Conservation (phyloP, 1,284 basidiomycete species). For the Trametes polyzona region DNA sequence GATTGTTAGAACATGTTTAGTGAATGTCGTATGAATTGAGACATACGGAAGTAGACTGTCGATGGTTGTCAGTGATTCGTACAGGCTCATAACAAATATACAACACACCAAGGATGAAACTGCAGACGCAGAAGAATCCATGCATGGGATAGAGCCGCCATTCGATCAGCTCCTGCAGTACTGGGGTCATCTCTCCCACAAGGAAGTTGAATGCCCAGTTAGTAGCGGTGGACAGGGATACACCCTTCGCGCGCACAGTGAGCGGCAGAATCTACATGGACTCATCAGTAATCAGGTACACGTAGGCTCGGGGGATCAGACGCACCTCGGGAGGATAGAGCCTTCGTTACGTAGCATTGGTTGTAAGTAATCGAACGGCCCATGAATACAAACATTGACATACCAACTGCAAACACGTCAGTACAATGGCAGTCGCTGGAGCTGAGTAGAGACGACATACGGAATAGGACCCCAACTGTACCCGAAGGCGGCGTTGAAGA, state of each 20-base stretch:
- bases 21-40: neutral
- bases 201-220: slow-evolving; percentile 89
- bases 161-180: slow-evolving; percentile 86
- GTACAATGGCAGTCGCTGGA: neutral
- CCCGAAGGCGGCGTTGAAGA: slow-evolving; percentile 95
- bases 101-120: slow-evolving; percentile 75
- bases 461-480: slow-evolving; percentile 53
- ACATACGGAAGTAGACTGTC: slow-evolving; percentile 74
- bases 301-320: neutral
- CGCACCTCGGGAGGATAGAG: slow-evolving; percentile 84
- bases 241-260: slow-evolving; percentile 90
- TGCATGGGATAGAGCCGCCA: slow-evolving; percentile 98
- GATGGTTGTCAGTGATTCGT: slow-evolving; percentile 23
- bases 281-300: neutral
- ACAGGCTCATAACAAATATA: neutral
- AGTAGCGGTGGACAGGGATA: slow-evolving; percentile 88
- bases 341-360: too few relatives aligned
- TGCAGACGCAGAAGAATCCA: slow-evolving; percentile 90
- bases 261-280: slow-evolving; percentile 86
- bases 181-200: slow-evolving; percentile 89
- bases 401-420: slow-evolving; percentile 19
- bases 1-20: slow-evolving; percentile 16
- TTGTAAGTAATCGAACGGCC: too few relatives aligned
- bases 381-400: slow-evolving; percentile 6
- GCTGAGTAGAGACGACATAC: neutral